Base-by-base conservation (phyloP, 1,284 basidiomycete genomes). In the Pyrrhoderma noxium region DNA sequence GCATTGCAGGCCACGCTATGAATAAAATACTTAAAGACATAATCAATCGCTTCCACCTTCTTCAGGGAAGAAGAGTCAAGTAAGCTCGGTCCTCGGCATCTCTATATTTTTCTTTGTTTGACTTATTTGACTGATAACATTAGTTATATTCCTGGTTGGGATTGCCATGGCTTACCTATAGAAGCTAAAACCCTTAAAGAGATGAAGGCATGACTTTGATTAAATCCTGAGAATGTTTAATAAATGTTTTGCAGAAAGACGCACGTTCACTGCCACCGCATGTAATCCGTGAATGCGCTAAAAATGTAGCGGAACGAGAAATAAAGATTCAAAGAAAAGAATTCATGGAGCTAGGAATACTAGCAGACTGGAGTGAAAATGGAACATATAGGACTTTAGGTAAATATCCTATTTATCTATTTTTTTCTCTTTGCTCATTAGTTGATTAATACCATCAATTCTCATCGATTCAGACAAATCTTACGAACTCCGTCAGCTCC, bases 11-110 rank as follows among this genome's bases (percentile, higher is more conserved):
- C 2, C 96, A 99, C 66, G 93, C 95, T 0, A 68, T 99, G 57
- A 99, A 99, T 70, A 98, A 98, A 67, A 90, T 98, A 41, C 65
- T 97, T 46, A 99, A 99, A 70, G 96, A 99, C 65, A 88, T 98
- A 58, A 90, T 96, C 56, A 93, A 91, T 60, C 84, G 95, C 3
- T 98, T 85, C 64, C 85, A 94, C 57, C 75, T 98, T 8, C 77
- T 85, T 8, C 72, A 77, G 34, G 93, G 94, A 2, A 72, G 79
- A 56, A 79, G 80, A 56, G 86, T 99, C 23, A 85, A 94, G 90
- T 95, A 57, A 64, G 40, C 37, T 39, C 38, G 11, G n/a, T n/a
- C n/a, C 35, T 37, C 35, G 16, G 16, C 11, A 11, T 9, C 11
- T 11, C 16, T 37, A 11, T 37, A 37, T 9, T 40, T 18, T 40